phyloP scores from a whole-genome alignment of 2,329 filamentous ascomycete species.

The Onygenales sp. region DNA sequence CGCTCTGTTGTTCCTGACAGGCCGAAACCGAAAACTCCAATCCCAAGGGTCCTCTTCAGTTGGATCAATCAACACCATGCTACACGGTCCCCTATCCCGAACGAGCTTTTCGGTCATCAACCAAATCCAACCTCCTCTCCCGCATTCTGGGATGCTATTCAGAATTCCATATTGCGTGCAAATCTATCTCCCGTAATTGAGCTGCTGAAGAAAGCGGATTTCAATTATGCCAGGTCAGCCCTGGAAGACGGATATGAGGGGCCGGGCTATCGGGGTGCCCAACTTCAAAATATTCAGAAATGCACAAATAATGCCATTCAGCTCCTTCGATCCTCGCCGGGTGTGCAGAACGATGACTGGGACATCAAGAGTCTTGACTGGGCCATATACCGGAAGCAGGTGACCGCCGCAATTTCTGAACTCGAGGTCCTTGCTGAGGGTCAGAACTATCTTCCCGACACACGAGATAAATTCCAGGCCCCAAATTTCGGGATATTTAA shows the following conservation, averaged over 20 bases:
- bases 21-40: slow-evolving; percentile 30
- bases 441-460: slow-evolving; percentile 42
- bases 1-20: slow-evolving; percentile 21
- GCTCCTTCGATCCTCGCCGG: slow-evolving; percentile 65
- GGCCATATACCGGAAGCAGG: slow-evolving; percentile 70
- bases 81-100: slow-evolving; percentile 57
- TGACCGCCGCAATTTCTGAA: slow-evolving; percentile 58
- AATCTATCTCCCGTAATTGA: slow-evolving; percentile 58
- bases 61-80: slow-evolving; percentile 75
- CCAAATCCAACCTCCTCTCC: slow-evolving; percentile 68
- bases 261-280: slow-evolving; percentile 61
- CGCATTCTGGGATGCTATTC: slow-evolving; percentile 80
- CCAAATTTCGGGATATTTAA: slow-evolving; percentile 32
- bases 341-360: slow-evolving; percentile 58
- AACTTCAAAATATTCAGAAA: slow-evolving; percentile 67
- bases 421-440: slow-evolving; percentile 74
- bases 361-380: slow-evolving; percentile 73
- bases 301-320: slow-evolving; percentile 60
- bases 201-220: slow-evolving; percentile 65
- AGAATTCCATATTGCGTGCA: slow-evolving; percentile 64
- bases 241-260: slow-evolving; percentile 54
- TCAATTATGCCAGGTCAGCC: slow-evolving; percentile 61
- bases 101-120: slow-evolving; percentile 52
- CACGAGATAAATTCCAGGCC: slow-evolving; percentile 37
- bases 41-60: slow-evolving; percentile 70